Evolutionary conservation across 2,329 filamentous ascomycete genomes (phyloP).

Genomic region (Simplicillium aogashimaense): DNA sequence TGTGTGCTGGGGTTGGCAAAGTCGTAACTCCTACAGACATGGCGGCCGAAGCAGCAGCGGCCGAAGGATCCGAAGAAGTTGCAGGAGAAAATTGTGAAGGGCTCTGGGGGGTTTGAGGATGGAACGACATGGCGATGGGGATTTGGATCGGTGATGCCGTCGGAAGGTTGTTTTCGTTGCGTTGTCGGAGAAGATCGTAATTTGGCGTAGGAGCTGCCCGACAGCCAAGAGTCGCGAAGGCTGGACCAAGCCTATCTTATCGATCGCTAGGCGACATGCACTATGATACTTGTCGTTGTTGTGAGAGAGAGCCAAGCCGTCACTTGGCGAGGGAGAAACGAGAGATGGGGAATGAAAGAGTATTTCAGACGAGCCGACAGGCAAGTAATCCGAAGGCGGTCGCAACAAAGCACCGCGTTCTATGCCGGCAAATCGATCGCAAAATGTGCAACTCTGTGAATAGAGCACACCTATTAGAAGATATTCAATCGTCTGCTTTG

Average conservation of each 20-base stretch:
- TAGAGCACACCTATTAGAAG: too few relatives aligned
- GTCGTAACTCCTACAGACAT: constrained; percentile 26
- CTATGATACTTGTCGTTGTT: neutral
- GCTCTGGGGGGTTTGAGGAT: constrained; percentile 59
- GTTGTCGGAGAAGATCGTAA: constrained; percentile 4
- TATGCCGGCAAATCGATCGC: constrained; percentile 1
- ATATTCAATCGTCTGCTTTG: too few relatives aligned
- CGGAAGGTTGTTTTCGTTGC: constrained; percentile 7
- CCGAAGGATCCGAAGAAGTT: constrained; percentile 35
- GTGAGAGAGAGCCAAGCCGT: neutral
- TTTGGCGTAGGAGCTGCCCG: neutral
- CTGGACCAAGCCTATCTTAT: neutral
- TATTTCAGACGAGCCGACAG: too few relatives aligned
- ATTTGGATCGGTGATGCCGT: neutral
- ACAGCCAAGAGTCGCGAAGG: constrained; percentile 1
- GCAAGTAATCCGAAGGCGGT: too few relatives aligned
- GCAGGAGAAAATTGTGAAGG: constrained; percentile 51
- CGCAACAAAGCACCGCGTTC: neutral
- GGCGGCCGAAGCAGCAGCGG: constrained; percentile 32
- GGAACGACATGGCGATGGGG: constrained; percentile 47
- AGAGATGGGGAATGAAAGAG: neutral
- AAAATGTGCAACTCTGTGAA: neutral
- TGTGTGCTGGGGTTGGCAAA: constrained; percentile 53
- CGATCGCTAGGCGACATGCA: neutral
- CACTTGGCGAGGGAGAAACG: neutral